Conservation (phyloP, 2,329 filamentous ascomycete genomes). For the Immersiporthe knoxdaviesiana region DNA sequence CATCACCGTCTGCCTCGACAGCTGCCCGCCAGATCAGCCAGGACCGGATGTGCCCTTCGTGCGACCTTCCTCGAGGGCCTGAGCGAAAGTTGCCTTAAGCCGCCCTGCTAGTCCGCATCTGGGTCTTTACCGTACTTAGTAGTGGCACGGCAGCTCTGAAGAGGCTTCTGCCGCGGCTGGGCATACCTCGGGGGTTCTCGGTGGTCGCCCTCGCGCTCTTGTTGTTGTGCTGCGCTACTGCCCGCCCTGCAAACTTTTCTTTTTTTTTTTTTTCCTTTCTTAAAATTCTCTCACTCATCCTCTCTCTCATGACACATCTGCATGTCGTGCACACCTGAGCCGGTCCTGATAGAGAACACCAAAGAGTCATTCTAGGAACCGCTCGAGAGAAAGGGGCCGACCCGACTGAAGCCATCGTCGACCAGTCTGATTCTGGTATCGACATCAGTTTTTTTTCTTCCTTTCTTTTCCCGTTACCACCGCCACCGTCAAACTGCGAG, state of each 20-base stretch:
- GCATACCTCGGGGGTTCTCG: conserved; percentile 11
- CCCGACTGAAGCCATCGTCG: conserved; percentile 9
- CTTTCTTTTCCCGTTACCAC: conserved; percentile 2
- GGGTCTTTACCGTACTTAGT: conserved; percentile 5
- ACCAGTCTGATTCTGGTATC: conserved; percentile 3
- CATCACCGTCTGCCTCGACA: background rate
- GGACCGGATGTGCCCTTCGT: background rate
- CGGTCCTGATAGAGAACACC: conserved; percentile 9
- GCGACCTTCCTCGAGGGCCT: conserved; percentile 3
- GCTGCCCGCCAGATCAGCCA: background rate
- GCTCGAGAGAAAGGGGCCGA: background rate
- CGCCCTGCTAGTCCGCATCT: conserved; percentile 14
- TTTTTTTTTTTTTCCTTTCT: background rate
- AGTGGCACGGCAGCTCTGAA: conserved; percentile 9
- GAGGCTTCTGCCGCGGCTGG: conserved; percentile 7
- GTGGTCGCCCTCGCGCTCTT: conserved; percentile 9
- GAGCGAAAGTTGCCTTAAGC: background rate
- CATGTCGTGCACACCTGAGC: conserved; percentile 5
- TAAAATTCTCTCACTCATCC: background rate
- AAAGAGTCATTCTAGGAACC: conserved; percentile 8
- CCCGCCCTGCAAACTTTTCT: conserved; percentile 5
- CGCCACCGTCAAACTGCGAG: conserved; percentile 13
- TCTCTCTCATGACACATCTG: conserved; percentile 1
- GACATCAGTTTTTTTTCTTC: conserved; percentile 2
- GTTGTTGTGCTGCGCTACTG: background rate